Base-by-base conservation (phyloP, 73 alveolate species). In the Paramecium caudatum region DNA sequence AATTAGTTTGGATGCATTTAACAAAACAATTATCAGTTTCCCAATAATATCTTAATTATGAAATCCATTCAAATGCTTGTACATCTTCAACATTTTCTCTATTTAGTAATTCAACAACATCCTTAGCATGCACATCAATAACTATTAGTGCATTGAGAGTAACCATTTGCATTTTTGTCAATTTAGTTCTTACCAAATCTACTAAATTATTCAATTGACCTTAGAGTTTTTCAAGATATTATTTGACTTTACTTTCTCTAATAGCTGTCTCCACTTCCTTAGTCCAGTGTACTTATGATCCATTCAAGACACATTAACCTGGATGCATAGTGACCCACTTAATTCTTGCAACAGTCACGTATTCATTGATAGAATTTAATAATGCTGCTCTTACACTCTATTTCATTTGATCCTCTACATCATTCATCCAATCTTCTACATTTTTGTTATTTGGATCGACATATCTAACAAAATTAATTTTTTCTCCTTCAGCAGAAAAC, bases 11-110 rank as follows among this genome's bases (percentile, higher is more conserved):
- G 82, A 98, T 98, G 82, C 99, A 98, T 86, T 98, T 97, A 30
- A 97, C 99, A 68, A 61, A 93, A 95, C 99, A 96, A 91, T 96
- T 98, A 68, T 96, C 96, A 50, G 82, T 95, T 91, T 97, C 99
- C 99, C 99, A 98, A 95, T 98, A 98, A 97, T 98, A 98, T 92
- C 99, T 97, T 91, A 98, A 96, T 88, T 98, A 97, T 84, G 99
- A 95, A 86, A 98, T 98, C 99, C 99, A 98, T 88, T 98, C 99
- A 90, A 98, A 98, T 82, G 99, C 99, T 88, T 90, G 90, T 36
- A 93, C 91, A 91, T 93, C 96, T 32, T 93, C 90, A 13, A 98
- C 97, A 81, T 96, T 95, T 87, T 96, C 96, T 61, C 92, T 90
- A 37, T 93, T 91, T 32, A 98, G 92, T 70, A 95, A 98, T 70